Percentiles rank a stretch among this genome's conserved stretches.
Conservation (phyloP, 805 yeast species). For the Saccharomycopsis sp. region DNA sequence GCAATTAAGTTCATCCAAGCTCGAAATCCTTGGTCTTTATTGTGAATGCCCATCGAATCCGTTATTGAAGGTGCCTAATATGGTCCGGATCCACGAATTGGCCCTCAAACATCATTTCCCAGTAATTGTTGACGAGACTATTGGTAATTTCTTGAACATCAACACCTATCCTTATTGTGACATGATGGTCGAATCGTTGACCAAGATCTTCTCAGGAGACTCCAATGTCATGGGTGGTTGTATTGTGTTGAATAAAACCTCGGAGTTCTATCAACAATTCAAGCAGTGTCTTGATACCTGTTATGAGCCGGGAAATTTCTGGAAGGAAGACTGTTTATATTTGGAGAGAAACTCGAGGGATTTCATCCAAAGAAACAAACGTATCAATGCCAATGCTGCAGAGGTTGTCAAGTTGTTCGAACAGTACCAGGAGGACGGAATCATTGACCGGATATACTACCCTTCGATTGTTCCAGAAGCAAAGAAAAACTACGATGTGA, state of each 20-base stretch:
- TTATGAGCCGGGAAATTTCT: slow-evolving; percentile 67
- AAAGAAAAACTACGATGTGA: slow-evolving; percentile 59
- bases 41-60: slow-evolving; percentile 97
- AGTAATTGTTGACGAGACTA: slow-evolving; percentile 88
- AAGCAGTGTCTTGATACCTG: slow-evolving; percentile 44
- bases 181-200: slow-evolving; percentile 76
- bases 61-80: slow-evolving; percentile 76
- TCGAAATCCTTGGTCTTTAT: slow-evolving; percentile 49
- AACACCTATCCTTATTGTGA: slow-evolving; percentile 81
- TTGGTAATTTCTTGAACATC: slow-evolving; percentile 83
- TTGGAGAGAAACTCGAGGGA: slow-evolving; percentile 92
- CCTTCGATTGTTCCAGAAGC: slow-evolving; percentile 52
- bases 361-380: slow-evolving; percentile 54
- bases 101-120: slow-evolving; percentile 68
- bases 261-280: slow-evolving; percentile 43
- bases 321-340: slow-evolving; percentile 93
- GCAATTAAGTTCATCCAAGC: slow-evolving; percentile 52
- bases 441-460: slow-evolving; percentile 62
- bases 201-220: slow-evolving; percentile 91
- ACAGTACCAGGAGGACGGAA: slow-evolving; percentile 34
- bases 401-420: slow-evolving; percentile 45
- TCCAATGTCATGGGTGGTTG: slow-evolving; percentile 96
- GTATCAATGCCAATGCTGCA: slow-evolving; percentile 50
- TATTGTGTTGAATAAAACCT: slow-evolving; percentile 64
- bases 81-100: slow-evolving; percentile 54